A percentile compares a stretch with the other conserved stretches of the same genome.
These are phyloP conservation scores for Ceriops zippeliana DNA, from an alignment of 345 rosid species.

Conservation along the genomic window DNA sequence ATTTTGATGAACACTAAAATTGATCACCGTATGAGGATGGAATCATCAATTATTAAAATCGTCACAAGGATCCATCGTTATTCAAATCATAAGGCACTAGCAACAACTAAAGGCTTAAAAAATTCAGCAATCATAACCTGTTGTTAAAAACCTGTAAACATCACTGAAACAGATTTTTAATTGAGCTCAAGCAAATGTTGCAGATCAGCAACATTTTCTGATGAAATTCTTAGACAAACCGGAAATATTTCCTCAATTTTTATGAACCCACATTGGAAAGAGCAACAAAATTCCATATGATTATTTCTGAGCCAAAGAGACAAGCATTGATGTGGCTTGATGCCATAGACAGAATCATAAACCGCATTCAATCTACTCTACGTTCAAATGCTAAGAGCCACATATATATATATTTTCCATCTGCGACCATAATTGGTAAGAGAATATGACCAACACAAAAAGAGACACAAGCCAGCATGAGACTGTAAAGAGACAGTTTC, in stretches of 20 bases:
- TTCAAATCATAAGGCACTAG: no score
- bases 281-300: background rate
- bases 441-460: slow-evolving; percentile 33
- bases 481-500: slow-evolving; percentile 28
- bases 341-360: slow-evolving; percentile 4
- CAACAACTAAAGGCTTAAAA: no score
- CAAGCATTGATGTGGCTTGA: background rate
- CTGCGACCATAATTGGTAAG: slow-evolving; percentile 16
- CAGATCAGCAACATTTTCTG: no score
- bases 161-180: no score
- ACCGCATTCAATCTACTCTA: background rate
- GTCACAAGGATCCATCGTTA: background rate
- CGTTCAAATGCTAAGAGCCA: background rate
- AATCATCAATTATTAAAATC: no score
- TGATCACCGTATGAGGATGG: background rate
- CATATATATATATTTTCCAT: slow-evolving; percentile 12
- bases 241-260: no score
- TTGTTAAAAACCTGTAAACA: no score
- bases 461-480: slow-evolving; percentile 30
- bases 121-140: no score
- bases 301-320: slow-evolving; percentile 1
- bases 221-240: no score
- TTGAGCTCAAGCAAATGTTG: no score
- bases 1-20: background rate
- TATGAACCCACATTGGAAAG: background rate